Evolutionary conservation across 768 basidiomycete species (phyloP).

Genomic region (Tulasnella sp.): DNA sequence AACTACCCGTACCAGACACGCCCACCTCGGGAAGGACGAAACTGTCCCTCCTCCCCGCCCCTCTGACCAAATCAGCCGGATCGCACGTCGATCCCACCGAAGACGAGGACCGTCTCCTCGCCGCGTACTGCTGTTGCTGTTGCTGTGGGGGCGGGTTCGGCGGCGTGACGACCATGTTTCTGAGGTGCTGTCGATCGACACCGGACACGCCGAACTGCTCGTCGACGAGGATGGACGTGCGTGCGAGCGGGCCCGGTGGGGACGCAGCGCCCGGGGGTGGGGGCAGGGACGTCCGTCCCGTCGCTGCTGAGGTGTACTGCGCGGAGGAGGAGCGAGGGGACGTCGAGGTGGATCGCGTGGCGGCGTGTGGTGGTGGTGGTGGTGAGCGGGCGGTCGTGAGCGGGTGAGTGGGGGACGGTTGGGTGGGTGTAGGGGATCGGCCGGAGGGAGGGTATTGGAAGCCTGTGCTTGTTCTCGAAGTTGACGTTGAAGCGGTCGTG

Average conservation of each 20-base stretch:
- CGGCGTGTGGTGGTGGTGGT: not conserved
- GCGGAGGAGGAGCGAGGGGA: not conserved
- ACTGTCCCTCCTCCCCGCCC: not conserved
- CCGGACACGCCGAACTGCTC: not conserved
- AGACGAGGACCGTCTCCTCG: not conserved
- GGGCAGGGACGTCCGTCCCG: not conserved
- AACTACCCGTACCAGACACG: not conserved
- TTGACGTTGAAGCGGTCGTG: not conserved
- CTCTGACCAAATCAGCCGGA: not conserved
- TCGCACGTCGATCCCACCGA: not conserved
- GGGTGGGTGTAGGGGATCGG: not conserved
- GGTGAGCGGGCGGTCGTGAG: not conserved
- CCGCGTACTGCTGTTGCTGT: too few species aligned
- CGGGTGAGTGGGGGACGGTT: not conserved
- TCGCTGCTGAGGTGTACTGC: not conserved
- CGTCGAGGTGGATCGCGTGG: not conserved
- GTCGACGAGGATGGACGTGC: not conserved
- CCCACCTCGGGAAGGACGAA: not conserved
- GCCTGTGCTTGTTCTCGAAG: not conserved
- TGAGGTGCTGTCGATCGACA: not conserved
- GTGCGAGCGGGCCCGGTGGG: not conserved
- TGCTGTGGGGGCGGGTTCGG: too few species aligned
- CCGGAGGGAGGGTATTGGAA: not conserved
- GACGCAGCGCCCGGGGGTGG: not conserved
- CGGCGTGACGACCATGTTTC: not conserved